A percentile compares a stretch with the other conserved stretches of the same genome.
These are phyloP conservation scores for Cyamopsis tetragonoloba DNA, from an alignment of 306 rosid species.

Conservation along the genomic window DNA sequence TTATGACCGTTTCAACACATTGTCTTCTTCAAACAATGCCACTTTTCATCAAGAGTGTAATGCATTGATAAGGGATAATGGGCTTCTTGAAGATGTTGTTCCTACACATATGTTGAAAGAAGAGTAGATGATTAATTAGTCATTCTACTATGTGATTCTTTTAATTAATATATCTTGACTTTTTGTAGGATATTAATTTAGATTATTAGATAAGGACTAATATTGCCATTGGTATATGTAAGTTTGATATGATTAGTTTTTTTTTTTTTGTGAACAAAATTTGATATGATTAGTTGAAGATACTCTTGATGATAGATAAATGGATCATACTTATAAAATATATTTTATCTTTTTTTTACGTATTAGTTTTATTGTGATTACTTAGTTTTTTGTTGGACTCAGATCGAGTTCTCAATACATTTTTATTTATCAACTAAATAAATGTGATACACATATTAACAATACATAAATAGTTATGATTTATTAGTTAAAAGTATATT, in stretches of 20 bases:
- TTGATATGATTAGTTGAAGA: too few species aligned
- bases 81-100: constrained; percentile 76
- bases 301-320: too few species aligned
- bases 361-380: too few species aligned
- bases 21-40: constrained; percentile 26
- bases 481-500: too few species aligned
- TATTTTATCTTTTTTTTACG: constrained; percentile 29
- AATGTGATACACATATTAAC: too few species aligned
- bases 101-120: constrained; percentile 61
- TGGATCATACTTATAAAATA: constrained; percentile 28
- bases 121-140: constrained; percentile 30
- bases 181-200: constrained; percentile 19
- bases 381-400: too few species aligned
- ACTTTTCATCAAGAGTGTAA: constrained; percentile 33
- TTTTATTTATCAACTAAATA: too few species aligned
- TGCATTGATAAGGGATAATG: constrained; percentile 39
- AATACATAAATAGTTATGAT: too few species aligned
- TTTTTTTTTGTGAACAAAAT: too few species aligned
- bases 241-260: background rate
- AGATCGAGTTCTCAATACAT: too few species aligned
- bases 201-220: constrained; percentile 21
- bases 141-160: constrained; percentile 18
- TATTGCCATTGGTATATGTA: constrained; percentile 28
- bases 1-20: constrained; percentile 9
- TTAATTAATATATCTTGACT: constrained; percentile 15